Evolutionary conservation across 306 rosid species (phyloP).

Genomic region (Adenanthera pavonina): DNA sequence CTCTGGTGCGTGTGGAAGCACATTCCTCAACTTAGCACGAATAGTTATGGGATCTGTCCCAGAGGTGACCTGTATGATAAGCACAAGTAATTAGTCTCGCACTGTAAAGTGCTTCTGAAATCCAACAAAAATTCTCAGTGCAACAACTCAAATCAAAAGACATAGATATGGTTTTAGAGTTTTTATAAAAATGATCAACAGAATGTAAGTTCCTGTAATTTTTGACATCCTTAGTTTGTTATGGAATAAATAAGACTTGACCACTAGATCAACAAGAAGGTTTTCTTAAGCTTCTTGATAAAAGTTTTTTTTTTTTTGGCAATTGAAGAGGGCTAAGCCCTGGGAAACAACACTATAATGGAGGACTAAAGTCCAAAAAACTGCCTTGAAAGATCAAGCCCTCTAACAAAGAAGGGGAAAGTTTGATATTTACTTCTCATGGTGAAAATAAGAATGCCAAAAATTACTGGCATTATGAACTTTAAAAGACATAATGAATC

Average conservation of each 20-base stretch:
- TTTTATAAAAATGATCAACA: background rate
- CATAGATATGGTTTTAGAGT: conserved; percentile 10
- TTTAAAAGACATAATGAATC: conserved; percentile 20
- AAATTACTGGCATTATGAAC: conserved; percentile 1
- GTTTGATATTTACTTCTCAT: background rate
- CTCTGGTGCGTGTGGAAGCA: conserved; percentile 84
- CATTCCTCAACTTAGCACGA: conserved; percentile 77
- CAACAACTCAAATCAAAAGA: background rate
- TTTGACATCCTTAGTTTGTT: background rate
- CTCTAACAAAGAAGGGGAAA: too few species aligned
- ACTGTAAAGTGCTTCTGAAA: background rate
- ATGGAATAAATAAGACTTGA: background rate
- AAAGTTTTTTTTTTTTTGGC: too few species aligned
- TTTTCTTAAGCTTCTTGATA: too few species aligned
- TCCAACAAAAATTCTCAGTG: background rate
- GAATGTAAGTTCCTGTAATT: conserved; percentile 21
- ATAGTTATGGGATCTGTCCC: conserved; percentile 92
- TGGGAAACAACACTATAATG: too few species aligned
- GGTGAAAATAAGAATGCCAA: conserved; percentile 5
- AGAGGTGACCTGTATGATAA: conserved; percentile 62
- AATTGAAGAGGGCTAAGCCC: too few species aligned
- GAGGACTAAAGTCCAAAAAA: too few species aligned
- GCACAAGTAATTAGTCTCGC: conserved; percentile 19
- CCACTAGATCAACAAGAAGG: background rate
- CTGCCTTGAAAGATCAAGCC: too few species aligned